Conservation (phyloP, 2,329 filamentous ascomycete species). For the Phoma sp. region DNA sequence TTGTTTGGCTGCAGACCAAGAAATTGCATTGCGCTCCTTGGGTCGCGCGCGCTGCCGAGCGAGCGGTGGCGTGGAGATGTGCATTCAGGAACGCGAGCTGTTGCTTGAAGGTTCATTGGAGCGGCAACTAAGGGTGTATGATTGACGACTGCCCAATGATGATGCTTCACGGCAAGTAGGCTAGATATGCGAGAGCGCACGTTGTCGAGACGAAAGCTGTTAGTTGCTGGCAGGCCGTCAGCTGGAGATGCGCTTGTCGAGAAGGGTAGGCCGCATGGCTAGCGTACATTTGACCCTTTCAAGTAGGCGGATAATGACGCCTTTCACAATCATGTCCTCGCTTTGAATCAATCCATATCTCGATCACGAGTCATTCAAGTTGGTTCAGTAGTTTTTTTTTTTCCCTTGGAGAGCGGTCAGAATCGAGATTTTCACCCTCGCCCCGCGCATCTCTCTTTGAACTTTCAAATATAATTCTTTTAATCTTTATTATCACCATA, state of each 20-base stretch:
- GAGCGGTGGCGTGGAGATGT: slow-evolving; percentile 15
- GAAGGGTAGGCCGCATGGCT: slow-evolving; percentile 16
- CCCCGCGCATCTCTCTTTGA: not conserved
- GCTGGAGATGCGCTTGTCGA: slow-evolving; percentile 12
- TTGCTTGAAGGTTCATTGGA: slow-evolving; percentile 7
- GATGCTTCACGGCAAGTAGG: not conserved
- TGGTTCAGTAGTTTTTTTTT: no score
- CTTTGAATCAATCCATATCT: no score
- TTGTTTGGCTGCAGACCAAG: slow-evolving; percentile 24
- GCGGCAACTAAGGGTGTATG: not conserved
- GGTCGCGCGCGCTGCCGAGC: slow-evolving; percentile 7
- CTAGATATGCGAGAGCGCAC: slow-evolving; percentile 17
- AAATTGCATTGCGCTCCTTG: slow-evolving; percentile 4
- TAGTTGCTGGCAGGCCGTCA: slow-evolving; percentile 24
- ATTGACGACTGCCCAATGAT: slow-evolving; percentile 8
- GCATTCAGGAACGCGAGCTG: slow-evolving; percentile 21
- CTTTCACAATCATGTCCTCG: no score
- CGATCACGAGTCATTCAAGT: no score
- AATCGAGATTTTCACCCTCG: not conserved
- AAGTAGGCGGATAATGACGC: no score
- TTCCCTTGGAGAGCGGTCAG: no score
- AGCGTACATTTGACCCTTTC: not conserved
- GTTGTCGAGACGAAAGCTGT: slow-evolving; percentile 19
- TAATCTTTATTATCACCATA: not conserved
- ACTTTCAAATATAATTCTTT: not conserved